phyloP scores from a whole-genome alignment of 2,329 filamentous ascomycete genomes.

The Diaporthe sp. region DNA sequence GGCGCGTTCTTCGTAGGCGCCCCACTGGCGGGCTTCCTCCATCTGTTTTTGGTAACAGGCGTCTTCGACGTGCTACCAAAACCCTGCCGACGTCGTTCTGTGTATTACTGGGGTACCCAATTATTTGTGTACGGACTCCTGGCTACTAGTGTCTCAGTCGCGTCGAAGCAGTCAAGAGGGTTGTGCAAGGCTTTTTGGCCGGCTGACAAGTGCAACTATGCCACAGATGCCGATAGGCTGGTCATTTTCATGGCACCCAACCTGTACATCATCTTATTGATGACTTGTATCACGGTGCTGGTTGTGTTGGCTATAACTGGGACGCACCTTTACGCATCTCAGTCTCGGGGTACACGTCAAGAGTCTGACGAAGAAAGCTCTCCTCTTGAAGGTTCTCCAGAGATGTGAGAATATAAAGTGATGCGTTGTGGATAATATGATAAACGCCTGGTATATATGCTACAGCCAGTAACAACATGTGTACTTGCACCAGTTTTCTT shows the following conservation, averaged over 20 bases:
- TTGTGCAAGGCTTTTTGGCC: not conserved
- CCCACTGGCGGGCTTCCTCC: not conserved
- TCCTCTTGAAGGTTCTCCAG: not conserved
- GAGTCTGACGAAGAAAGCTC: not conserved
- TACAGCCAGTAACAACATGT: too few relatives aligned
- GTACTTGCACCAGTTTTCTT: too few relatives aligned
- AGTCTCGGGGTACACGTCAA: too few relatives aligned
- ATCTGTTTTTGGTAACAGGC: not conserved
- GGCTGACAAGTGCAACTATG: not conserved
- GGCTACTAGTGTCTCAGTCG: not conserved
- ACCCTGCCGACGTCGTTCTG: not conserved
- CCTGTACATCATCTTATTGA: conserved; percentile 8
- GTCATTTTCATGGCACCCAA: not conserved
- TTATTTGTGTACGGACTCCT: not conserved
- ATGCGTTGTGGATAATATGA: too few relatives aligned
- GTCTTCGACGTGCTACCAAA: not conserved
- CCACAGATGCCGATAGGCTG: not conserved
- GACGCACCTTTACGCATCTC: not conserved
- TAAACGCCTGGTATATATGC: too few relatives aligned
- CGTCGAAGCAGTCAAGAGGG: not conserved
- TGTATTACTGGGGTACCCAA: not conserved
- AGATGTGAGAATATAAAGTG: not conserved
- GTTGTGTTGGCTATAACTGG: not conserved
- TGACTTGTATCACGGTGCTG: not conserved
- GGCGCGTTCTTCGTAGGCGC: not conserved